Evolutionary conservation across 805 yeast genomes (phyloP), one percentile per base, ranked within the genome.

Genomic region (Candida germanica): DNA sequence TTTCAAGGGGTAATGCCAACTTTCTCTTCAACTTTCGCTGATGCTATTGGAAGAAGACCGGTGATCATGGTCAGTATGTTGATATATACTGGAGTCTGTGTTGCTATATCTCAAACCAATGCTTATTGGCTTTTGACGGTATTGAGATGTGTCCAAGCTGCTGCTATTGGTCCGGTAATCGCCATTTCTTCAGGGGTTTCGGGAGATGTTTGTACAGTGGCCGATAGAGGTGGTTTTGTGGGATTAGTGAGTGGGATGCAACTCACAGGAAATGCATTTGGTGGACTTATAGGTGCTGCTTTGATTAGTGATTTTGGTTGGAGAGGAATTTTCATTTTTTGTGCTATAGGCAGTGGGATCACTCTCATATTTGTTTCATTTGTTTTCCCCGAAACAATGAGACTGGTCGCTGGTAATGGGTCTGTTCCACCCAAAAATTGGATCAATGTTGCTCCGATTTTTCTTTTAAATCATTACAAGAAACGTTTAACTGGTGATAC

Each of bases 1-100:
- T 71, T 83, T 36, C 96, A 87, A 59, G 95, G 94, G 2, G 39
- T 85, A 0, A 59, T 84, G 0, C 96, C 96, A 0, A 71, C 83
- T 1, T 53, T 86, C 11, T 69, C 80, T 53, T 82, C 87, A 0
- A 69, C 79, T 3, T 48, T 85, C 15, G 83, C 91, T 0, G 96
- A 87, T 53, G 52, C 64, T 3, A 50, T 71, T 30, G 96, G 96
- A 0, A 71, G 95, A 49, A 61, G 95, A 33, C 88, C 93, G 0
- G 67, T 81, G 0, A 64, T 82, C 13, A 35, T 84, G 21, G 34
- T 61, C 3, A 79, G 87, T 24, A 54, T 83, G 18, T 10, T 69
- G 0, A 61, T 80, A 1, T 87, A 77, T 48, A 59, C 77, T 13
- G 78, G 68, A 6, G 77, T 85, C 1, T 77, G 83, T 55, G 55